These are phyloP conservation scores for Pythium sukuiense DNA, from an alignment of 352 stramenopile genomes.

Conservation along the genomic window DNA sequence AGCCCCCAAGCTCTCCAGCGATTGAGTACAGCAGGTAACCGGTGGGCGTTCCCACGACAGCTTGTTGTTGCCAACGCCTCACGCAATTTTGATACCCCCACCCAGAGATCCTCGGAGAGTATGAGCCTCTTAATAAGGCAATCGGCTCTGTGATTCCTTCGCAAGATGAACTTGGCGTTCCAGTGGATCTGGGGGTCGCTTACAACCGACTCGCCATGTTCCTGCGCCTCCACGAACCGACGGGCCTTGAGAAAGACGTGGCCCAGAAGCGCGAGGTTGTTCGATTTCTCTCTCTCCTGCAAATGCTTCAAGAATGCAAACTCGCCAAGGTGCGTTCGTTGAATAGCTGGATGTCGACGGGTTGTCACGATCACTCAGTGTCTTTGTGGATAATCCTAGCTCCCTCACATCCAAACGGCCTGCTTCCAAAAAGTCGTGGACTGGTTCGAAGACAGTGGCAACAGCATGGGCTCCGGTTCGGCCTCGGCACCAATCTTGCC, in stretches of 20 bases:
- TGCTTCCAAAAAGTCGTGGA: slow-evolving; percentile 52
- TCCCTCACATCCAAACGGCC: slow-evolving; percentile 39
- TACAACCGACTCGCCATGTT: slow-evolving; percentile 59
- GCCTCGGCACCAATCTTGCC: slow-evolving; percentile 48
- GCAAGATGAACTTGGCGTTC: slow-evolving; percentile 37
- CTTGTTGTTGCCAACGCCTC: not conserved
- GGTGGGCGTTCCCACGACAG: not conserved
- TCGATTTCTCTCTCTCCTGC: slow-evolving; percentile 51
- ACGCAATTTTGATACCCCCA: not conserved
- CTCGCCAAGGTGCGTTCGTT: slow-evolving; percentile 40
- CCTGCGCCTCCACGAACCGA: slow-evolving; percentile 54
- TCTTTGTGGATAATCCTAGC: slow-evolving; percentile 28
- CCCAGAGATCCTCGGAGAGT: slow-evolving; percentile 59
- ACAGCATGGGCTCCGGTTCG: slow-evolving; percentile 28
- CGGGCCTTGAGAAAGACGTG: slow-evolving; percentile 51
- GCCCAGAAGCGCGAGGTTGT: slow-evolving; percentile 51
- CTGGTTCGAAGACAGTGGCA: slow-evolving; percentile 57
- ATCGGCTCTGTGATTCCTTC: slow-evolving; percentile 37
- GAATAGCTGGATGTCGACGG: not conserved
- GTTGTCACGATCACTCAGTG: not conserved
- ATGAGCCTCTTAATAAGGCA: slow-evolving; percentile 25
- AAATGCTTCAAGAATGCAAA: slow-evolving; percentile 55
- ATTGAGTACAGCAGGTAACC: not conserved
- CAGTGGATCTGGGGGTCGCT: slow-evolving; percentile 36
- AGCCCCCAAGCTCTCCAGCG: slow-evolving; percentile 7